phyloP scores from a whole-genome alignment of 129 eudicot species.

The Escallonia rubra region DNA sequence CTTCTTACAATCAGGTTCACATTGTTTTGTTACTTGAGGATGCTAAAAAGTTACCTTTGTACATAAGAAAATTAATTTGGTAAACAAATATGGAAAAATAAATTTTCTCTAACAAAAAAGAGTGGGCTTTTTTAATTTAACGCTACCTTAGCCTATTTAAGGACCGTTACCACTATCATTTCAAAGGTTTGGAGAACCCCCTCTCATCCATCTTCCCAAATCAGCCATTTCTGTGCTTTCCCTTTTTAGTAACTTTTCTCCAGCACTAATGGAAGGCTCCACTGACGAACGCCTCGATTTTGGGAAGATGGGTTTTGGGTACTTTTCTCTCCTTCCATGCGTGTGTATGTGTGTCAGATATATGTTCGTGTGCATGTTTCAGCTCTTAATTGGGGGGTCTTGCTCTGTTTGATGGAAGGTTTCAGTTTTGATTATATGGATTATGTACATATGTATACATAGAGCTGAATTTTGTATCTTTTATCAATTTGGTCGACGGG shows the following conservation, averaged over 20 bases:
- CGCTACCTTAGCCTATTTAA: too few species aligned
- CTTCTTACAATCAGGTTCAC: too few species aligned
- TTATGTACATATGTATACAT: not conserved
- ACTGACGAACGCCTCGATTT: conserved; percentile 74
- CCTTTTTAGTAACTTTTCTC: not conserved
- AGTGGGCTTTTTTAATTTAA: too few species aligned
- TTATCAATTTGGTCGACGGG: not conserved
- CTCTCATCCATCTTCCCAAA: conserved; percentile 22
- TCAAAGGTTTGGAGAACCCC: not conserved
- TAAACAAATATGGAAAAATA: not conserved
- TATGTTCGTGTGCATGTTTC: too few species aligned
- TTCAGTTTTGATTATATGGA: not conserved
- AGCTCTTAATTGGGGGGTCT: too few species aligned
- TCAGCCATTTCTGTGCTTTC: conserved; percentile 23
- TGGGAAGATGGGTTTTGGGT: conserved; percentile 99
- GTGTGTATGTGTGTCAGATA: too few species aligned
- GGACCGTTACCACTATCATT: not conserved
- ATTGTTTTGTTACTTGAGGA: not conserved
- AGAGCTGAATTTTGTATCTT: not conserved
- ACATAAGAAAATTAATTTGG: too few species aligned
- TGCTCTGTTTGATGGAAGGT: too few species aligned
- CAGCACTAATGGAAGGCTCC: conserved; percentile 50
- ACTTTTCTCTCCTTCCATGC: conserved; percentile 7
- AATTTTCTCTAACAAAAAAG: too few species aligned
- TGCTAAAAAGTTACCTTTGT: not conserved